Evolutionary conservation across 257 asterid species (phyloP).

Genomic region (Gentiana macrophylla): DNA sequence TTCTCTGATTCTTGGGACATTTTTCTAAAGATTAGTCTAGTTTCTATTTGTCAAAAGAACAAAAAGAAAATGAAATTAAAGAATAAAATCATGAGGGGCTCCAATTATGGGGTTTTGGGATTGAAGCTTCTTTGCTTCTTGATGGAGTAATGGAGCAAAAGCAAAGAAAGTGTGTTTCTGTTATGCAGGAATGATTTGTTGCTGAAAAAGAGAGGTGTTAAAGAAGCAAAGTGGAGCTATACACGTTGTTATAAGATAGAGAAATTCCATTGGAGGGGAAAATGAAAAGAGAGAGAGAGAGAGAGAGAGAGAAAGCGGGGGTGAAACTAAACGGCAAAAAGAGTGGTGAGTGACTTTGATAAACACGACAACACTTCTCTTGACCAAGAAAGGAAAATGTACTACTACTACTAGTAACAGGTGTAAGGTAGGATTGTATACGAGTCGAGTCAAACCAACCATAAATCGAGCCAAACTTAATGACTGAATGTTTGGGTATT

Average conservation of each 20-base stretch:
- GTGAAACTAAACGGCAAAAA: conserved; percentile 5
- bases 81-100: conserved; percentile 34
- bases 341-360: not conserved
- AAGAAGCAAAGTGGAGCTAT: conserved; percentile 14
- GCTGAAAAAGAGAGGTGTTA: conserved; percentile 14
- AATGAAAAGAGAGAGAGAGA: not conserved
- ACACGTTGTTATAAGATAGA: conserved; percentile 6
- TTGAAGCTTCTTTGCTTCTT: conserved; percentile 44
- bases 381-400: conserved; percentile 6
- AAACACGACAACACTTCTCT: not conserved
- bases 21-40: not conserved
- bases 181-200: conserved; percentile 4
- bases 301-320: conserved; percentile 7
- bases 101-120: conserved; percentile 11
- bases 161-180: not conserved
- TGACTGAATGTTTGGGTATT: too few relatives aligned
- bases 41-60: not conserved
- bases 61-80: conserved; percentile 20
- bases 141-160: conserved; percentile 5
- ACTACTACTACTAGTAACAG: too few relatives aligned
- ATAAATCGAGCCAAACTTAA: too few relatives aligned
- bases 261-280: conserved; percentile 2
- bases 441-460: too few relatives aligned
- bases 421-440: not conserved
- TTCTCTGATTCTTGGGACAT: conserved; percentile 25